Evolutionary conservation across 768 basidiomycete species (phyloP), one percentile per base, ranked within the genome.

Genomic region (Suillus placidus): DNA sequence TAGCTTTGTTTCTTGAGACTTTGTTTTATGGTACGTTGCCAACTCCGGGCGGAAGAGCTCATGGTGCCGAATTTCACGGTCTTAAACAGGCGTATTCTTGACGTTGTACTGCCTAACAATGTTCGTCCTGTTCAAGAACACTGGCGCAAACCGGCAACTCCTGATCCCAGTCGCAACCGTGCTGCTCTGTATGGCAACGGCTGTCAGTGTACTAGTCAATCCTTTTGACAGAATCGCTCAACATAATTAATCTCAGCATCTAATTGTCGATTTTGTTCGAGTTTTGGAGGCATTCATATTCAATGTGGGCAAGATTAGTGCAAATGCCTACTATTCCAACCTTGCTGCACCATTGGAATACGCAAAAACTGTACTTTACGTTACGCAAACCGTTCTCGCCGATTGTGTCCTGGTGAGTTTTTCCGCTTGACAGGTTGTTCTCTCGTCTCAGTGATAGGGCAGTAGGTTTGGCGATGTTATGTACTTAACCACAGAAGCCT

Each of bases 401-500:
- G 52, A 54, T 54, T 18, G 52, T 12, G 30, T 54, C 30, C 30
- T 54, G 32, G 52, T 54, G 52, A 34, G 30, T 32, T 32, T 54
- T 18, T 34, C 30, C 10, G 4, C 16, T 20, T 32, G 30, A 6
- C 9, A 54, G 4, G 16, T 54, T 34, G 30, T 54, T 32, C 18
- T 54, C 9, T 30, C 30, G 16, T 9, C 30, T 54, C 18, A 54
- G 30, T 54, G 45, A 47, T 47, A 32, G 16, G 52, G 30, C 4
- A 32, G 52, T 54, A 54, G 52, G 16, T 54, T 32, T 54, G 52
- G 51, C 26, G 51, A 52, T 52, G 51, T 30, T 52, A 52, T 18
- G 30, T 52, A 30, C 51, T 52, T 9, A 52, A 52, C 26, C 14
- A 32, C 51, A 30, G 16, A 30, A 52, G 30, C 16, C 51, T 52